phyloP scores from a whole-genome alignment of 257 asterid species.

The Solanum ossicruentum region DNA sequence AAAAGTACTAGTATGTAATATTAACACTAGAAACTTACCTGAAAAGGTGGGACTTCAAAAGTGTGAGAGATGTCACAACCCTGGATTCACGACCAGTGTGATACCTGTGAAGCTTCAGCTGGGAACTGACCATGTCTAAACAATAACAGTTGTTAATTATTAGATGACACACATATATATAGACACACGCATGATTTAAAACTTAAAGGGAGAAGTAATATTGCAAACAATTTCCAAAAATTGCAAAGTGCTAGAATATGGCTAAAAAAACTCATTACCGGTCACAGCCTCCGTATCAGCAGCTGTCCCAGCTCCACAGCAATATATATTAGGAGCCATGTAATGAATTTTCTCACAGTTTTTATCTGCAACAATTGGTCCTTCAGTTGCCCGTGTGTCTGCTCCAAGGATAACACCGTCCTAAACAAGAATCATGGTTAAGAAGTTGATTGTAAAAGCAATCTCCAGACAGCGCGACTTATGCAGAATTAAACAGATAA shows the following conservation, averaged over 20 bases:
- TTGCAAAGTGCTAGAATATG: neutral
- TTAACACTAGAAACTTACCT: conserved; percentile 26
- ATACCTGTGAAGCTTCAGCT: conserved; percentile 73
- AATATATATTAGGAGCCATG: conserved; percentile 76
- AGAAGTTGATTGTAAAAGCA: neutral
- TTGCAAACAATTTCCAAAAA: neutral
- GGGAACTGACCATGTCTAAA: conserved; percentile 92
- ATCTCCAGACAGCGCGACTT: neutral
- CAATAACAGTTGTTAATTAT: neutral
- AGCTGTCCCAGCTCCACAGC: conserved; percentile 92
- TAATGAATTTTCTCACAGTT: conserved; percentile 95
- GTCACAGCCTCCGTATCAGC: conserved; percentile 97
- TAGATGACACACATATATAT: neutral
- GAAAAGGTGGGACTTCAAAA: conserved; percentile 81
- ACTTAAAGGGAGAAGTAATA: neutral
- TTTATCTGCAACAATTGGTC: conserved; percentile 99
- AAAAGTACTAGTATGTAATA: neutral
- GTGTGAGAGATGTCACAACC: conserved; percentile 83
- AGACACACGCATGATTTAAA: neutral
- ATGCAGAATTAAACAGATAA: neutral
- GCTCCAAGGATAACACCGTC: conserved; percentile 99
- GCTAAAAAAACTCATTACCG: conserved; percentile 23
- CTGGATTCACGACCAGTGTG: conserved; percentile 93
- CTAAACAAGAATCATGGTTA: conserved; percentile 28
- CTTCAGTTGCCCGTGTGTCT: conserved; percentile 94